Percentiles rank a stretch among this genome's conserved stretches.
Evolutionary conservation across 768 basidiomycete species (phyloP).

Genomic region (Chalciporus chontae): DNA sequence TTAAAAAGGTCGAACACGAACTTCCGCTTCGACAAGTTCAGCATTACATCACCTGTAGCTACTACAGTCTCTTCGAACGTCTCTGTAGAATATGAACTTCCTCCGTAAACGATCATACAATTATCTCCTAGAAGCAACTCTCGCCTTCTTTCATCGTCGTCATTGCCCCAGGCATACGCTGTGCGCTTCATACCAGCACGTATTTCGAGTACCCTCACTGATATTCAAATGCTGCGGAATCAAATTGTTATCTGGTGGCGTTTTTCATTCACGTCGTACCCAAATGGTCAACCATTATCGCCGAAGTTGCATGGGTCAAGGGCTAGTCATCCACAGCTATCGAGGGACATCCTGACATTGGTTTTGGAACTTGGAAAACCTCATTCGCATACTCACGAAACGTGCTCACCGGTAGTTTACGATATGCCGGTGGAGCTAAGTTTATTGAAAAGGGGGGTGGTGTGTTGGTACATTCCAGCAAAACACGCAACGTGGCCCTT

Average conservation of each 20-base stretch:
- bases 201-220: slow-evolving; percentile 8
- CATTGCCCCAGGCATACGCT: slow-evolving; percentile 9
- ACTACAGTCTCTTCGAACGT: not conserved
- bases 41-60: slow-evolving; percentile 10
- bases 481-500: slow-evolving; percentile 22
- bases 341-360: not conserved
- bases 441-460: slow-evolving; percentile 7
- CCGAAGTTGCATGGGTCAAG: slow-evolving; percentile 24
- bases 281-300: slow-evolving; percentile 4
- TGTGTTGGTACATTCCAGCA: slow-evolving; percentile 20
- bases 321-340: slow-evolving; percentile 20
- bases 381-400: slow-evolving; percentile 15
- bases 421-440: slow-evolving; percentile 9
- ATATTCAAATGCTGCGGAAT: slow-evolving; percentile 20
- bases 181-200: slow-evolving; percentile 9
- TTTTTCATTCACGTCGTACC: slow-evolving; percentile 15
- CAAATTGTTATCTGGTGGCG: slow-evolving; percentile 27
- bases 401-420: slow-evolving; percentile 19
- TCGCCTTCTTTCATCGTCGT: slow-evolving; percentile 25
- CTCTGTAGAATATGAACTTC: slow-evolving; percentile 18
- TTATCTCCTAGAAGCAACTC: not conserved
- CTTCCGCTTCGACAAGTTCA: not conserved
- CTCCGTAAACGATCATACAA: slow-evolving; percentile 17
- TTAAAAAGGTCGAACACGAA: slow-evolving; percentile 15
- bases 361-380: slow-evolving; percentile 16